Evolutionary conservation across 805 yeast species (phyloP), one percentile per base, ranked within the genome.

Genomic region (Clavispora phyllophila): DNA sequence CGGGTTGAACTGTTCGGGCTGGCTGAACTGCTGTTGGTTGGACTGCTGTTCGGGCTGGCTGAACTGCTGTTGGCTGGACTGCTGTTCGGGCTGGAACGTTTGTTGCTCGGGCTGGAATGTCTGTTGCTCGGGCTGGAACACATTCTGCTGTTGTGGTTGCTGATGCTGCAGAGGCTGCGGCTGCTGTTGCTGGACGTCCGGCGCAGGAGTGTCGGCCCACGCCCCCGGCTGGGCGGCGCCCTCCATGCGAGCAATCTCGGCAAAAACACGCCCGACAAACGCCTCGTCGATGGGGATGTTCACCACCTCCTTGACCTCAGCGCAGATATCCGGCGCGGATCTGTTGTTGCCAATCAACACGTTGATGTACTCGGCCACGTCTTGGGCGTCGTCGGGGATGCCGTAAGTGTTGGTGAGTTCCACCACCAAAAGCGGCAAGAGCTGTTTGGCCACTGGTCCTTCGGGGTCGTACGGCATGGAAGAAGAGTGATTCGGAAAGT

Each of bases 291-390:
- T 77, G 6, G 77, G 78, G 4, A 76, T 74, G 41, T 82, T 84
- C 47, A 83, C 79, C 39, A 84, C 65, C 35, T 78, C 75, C 27
- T 76, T 67, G 24, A 86, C 70, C 55, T 85, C 93, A 15, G 63
- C 64, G 15, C 75, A 72, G 27, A 84, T 81, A 41, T 81, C 84
- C 14, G 68, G 72, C 10, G 82, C 75, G 5, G 79, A 65, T 54
- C 82, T 79, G 52, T 82, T 81, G 50, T 82, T 83, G 12, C 82
- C 81, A 47, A 85, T 82, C 60, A 85, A 67, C 35, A 84, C 74
- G n/a, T 81, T 73, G 43, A 85, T 79, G 55, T 77, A 85, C 60
- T 85, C 93, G 12, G 93, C 86, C 32, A 53, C 48, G 37, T 53
- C 55, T 34, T 54, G 62, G 17, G 75, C 72, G 45, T 70, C 75